Evolutionary conservation across 1,284 basidiomycete species (phyloP).

Genomic region (Malassezia yamatoensis): DNA sequence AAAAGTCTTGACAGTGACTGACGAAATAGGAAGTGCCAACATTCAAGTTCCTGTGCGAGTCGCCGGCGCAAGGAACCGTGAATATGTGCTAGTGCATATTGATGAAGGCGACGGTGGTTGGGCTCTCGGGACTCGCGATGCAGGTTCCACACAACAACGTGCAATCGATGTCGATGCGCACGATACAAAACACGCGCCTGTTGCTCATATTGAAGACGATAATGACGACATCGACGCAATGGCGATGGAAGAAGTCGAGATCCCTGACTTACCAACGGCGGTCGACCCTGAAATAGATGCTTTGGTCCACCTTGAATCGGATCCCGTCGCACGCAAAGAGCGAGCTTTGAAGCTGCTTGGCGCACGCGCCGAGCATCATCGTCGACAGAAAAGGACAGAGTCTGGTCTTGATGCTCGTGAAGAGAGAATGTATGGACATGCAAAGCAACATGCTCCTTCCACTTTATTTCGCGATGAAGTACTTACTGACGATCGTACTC

Average conservation of each 20-base stretch:
- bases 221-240: conserved; percentile 20
- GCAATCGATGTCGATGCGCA: conserved; percentile 64
- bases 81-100: conserved; percentile 88
- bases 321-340: conserved; percentile 29
- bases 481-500: no score
- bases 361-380: conserved; percentile 29
- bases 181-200: conserved; percentile 23
- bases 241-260: conserved; percentile 41
- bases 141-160: conserved; percentile 63
- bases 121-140: conserved; percentile 74
- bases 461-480: neutral
- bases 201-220: conserved; percentile 22
- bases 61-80: conserved; percentile 81
- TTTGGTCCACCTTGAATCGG: conserved; percentile 19
- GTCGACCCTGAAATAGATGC: conserved; percentile 27
- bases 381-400: conserved; percentile 27
- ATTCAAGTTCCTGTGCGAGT: conserved; percentile 83
- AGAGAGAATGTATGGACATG: conserved; percentile 15
- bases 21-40: conserved; percentile 72
- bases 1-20: conserved; percentile 84
- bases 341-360: conserved; percentile 28
- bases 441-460: neutral
- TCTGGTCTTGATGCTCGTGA: conserved; percentile 25
- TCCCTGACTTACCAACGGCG: conserved; percentile 14
- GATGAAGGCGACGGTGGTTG: conserved; percentile 73